Evolutionary conservation across 2,329 filamentous ascomycete species (phyloP).

Genomic region (Neofusicoccum sp.): DNA sequence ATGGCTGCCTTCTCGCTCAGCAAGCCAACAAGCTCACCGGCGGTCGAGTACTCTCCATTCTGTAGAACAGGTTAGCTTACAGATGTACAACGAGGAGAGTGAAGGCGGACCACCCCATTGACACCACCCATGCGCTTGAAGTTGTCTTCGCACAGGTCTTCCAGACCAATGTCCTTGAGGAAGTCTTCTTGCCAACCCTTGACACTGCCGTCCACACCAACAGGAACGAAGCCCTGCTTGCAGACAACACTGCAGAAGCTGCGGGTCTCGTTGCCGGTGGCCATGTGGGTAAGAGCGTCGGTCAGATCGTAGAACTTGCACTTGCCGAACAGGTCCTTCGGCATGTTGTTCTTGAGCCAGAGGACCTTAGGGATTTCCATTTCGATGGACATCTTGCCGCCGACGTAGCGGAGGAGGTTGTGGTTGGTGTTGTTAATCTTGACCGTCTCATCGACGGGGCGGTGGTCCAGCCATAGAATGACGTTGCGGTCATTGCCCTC

Average conservation of each 20-base stretch:
- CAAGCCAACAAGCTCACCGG: conserved; percentile 85
- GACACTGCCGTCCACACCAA: conserved; percentile 95
- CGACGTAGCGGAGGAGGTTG: conserved; percentile 92
- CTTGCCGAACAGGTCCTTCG: conserved; percentile 80
- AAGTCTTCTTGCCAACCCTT: conserved; percentile 99
- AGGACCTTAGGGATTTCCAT: conserved; percentile 99
- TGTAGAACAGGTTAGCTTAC: conserved; percentile 50
- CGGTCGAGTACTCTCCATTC: conserved; percentile 90
- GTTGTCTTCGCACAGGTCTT: conserved; percentile 79
- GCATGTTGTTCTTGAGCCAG: conserved; percentile 99
- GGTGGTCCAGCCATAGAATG: conserved; percentile 95
- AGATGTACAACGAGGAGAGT: conserved; percentile 24
- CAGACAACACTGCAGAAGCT: conserved; percentile 97
- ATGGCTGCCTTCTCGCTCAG: conserved; percentile 80
- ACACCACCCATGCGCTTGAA: conserved; percentile 95
- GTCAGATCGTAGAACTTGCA: conserved; percentile 98
- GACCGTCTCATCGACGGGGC: conserved; percentile 85
- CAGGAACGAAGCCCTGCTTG: conserved; percentile 94
- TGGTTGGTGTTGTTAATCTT: conserved; percentile 92
- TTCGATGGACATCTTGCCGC: conserved; percentile 97
- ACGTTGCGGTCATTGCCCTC: conserved; percentile 88
- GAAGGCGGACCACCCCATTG: conserved; percentile 81
- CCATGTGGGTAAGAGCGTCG: conserved; percentile 91
- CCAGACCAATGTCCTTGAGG: conserved; percentile 81
- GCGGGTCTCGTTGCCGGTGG: conserved; percentile 86